phyloP scores from a whole-genome alignment of 371 early-diverging fungal species.

The Rhizopus stolonifer region DNA sequence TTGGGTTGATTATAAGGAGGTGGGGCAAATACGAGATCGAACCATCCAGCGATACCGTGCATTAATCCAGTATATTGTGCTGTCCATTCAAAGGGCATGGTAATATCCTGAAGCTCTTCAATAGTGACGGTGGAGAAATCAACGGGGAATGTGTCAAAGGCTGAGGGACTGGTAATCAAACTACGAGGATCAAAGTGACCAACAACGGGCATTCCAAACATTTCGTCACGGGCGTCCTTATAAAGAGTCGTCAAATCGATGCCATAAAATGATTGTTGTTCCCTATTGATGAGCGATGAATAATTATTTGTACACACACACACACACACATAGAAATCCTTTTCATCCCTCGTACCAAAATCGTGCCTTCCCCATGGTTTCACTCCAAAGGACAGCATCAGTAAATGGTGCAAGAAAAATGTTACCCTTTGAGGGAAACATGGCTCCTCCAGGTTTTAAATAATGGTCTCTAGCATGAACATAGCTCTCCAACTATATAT shows the following conservation, averaged over 20 bases:
- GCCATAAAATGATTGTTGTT: constrained; percentile 88
- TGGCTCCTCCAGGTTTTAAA: constrained; percentile 89
- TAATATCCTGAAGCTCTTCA: constrained; percentile 75
- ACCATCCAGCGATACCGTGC: constrained; percentile 98
- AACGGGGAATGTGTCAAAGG: constrained; percentile 56
- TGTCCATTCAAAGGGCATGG: constrained; percentile 83
- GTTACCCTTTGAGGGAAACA: constrained; percentile 87
- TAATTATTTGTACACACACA: background rate
- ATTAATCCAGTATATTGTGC: constrained; percentile 86
- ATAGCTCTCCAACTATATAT: constrained; percentile 72
- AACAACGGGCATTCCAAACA: constrained; percentile 91
- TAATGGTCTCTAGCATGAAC: constrained; percentile 87
- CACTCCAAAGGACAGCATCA: constrained; percentile 82
- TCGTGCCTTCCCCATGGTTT: constrained; percentile 90
- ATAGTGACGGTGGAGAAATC: constrained; percentile 85
- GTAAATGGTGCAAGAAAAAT: constrained; percentile 90
- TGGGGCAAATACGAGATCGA: constrained; percentile 80
- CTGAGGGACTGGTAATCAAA: constrained; percentile 67
- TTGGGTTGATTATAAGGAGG: constrained; percentile 35
- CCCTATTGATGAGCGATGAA: constrained; percentile 34
- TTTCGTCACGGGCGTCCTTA: constrained; percentile 79
- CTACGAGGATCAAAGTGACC: constrained; percentile 90
- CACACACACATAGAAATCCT: too few species aligned
- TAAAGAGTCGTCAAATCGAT: constrained; percentile 87
- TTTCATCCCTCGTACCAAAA: constrained; percentile 61